Evolutionary conservation across 257 asterid species (phyloP).

Genomic region (Osmanthus fragrans): DNA sequence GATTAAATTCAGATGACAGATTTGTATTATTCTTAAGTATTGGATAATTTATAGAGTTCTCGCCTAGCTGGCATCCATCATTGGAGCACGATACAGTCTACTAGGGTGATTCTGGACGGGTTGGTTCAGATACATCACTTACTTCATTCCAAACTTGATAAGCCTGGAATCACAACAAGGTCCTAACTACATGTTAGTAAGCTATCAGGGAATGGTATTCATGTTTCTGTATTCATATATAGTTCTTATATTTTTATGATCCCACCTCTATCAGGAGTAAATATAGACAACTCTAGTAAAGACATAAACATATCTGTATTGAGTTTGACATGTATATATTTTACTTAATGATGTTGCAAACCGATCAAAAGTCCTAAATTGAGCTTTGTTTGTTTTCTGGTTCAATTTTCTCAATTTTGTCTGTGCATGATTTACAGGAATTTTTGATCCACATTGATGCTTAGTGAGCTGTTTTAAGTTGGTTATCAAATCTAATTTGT

Average conservation of each 20-base stretch:
- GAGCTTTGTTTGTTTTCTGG: background rate
- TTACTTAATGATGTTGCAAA: background rate
- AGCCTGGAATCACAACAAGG: no score
- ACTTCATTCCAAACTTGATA: no score
- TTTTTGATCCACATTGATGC: slow-evolving; percentile 2
- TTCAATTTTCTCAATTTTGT: background rate
- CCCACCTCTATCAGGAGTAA: background rate
- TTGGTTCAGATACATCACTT: no score
- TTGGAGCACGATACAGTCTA: no score
- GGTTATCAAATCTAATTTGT: background rate
- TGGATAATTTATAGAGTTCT: no score
- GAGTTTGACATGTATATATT: background rate
- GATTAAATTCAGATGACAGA: no score
- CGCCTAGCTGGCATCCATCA: no score
- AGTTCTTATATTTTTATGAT: background rate
- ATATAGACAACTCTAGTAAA: background rate
- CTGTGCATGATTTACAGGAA: background rate
- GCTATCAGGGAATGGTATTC: background rate
- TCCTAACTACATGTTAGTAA: background rate
- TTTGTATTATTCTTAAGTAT: no score
- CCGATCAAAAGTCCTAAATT: background rate
- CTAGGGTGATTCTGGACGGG: no score
- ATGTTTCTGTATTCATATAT: background rate
- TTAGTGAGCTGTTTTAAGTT: background rate
- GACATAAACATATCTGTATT: background rate